phyloP scores from a whole-genome alignment of 2,329 filamentous ascomycete genomes.

The Fusarium musae region DNA sequence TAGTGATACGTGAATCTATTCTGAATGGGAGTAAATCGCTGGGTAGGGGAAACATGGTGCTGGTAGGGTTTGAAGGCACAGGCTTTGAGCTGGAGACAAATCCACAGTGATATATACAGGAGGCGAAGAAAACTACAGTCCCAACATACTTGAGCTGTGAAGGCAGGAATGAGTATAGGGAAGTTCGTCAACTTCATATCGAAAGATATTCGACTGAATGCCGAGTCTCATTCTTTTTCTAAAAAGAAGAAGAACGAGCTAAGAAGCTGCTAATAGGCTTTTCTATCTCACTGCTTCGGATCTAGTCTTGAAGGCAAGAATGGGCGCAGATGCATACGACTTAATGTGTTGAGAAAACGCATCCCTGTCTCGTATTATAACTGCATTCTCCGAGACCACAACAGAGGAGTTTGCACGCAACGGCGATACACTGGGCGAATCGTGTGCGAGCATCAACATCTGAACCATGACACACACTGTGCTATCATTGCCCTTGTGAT shows the following conservation, averaged over 20 bases:
- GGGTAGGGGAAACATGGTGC: neutral
- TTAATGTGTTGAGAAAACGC: neutral
- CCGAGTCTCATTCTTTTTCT: conserved; percentile 25
- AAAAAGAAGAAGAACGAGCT: neutral
- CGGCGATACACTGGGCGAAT: neutral
- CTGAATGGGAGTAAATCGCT: neutral
- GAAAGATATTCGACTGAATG: neutral
- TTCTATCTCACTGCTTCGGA: conserved; percentile 4
- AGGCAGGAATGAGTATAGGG: conserved; percentile 52
- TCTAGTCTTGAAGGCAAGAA: neutral
- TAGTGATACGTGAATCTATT: neutral
- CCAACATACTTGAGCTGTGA: conserved; percentile 50
- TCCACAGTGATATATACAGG: neutral
- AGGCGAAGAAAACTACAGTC: neutral
- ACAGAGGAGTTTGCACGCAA: neutral
- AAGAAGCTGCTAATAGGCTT: neutral
- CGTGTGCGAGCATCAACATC: conserved; percentile 1
- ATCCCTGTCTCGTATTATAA: conserved; percentile 24
- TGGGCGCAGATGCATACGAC: neutral
- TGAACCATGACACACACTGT: conserved; percentile 6
- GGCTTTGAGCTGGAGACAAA: neutral
- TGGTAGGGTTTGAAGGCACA: neutral
- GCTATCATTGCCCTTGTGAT: neutral
- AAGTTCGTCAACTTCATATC: conserved; percentile 50
- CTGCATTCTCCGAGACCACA: conserved; percentile 10